Evolutionary conservation across 257 asterid species (phyloP).

Genomic region (Ehretia macrophylla): DNA sequence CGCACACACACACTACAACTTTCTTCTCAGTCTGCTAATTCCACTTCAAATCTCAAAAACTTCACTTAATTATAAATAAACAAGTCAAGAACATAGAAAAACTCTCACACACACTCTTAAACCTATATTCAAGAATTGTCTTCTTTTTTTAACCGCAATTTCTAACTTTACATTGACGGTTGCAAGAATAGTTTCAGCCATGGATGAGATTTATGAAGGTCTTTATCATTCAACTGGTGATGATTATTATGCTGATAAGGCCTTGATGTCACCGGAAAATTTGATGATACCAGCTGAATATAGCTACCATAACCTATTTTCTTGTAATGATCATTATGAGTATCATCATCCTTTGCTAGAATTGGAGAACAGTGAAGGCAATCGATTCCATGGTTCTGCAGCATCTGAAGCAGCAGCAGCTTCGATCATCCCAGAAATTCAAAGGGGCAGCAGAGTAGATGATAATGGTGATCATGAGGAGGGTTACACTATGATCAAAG

Average conservation of each 20-base stretch:
- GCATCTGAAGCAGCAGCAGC: constrained; percentile 25
- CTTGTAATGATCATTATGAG: constrained; percentile 2
- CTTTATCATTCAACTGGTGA: constrained; percentile 18
- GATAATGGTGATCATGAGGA: constrained; percentile 20
- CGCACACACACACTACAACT: constrained; percentile 5
- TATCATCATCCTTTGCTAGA: not conserved
- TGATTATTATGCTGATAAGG: constrained; percentile 31
- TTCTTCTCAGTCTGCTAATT: constrained; percentile 5
- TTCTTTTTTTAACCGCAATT: too few relatives aligned
- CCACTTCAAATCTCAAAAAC: constrained; percentile 10
- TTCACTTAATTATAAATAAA: not conserved
- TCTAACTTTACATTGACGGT: too few relatives aligned
- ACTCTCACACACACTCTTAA: too few relatives aligned
- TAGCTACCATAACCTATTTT: constrained; percentile 5
- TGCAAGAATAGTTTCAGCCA: constrained; percentile 6
- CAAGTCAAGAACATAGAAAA: not conserved
- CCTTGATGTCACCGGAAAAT: constrained; percentile 47
- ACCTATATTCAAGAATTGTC: not conserved
- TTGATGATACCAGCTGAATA: constrained; percentile 31
- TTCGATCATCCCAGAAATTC: constrained; percentile 16
- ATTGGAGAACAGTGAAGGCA: not conserved
- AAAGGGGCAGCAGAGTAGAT: constrained; percentile 6
- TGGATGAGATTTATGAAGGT: constrained; percentile 39
- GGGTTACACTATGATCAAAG: constrained; percentile 33
- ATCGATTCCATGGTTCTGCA: constrained; percentile 10